phyloP scores from a whole-genome alignment of 192 early-diverging fungal genomes.

The Rhizophagus sp. region DNA sequence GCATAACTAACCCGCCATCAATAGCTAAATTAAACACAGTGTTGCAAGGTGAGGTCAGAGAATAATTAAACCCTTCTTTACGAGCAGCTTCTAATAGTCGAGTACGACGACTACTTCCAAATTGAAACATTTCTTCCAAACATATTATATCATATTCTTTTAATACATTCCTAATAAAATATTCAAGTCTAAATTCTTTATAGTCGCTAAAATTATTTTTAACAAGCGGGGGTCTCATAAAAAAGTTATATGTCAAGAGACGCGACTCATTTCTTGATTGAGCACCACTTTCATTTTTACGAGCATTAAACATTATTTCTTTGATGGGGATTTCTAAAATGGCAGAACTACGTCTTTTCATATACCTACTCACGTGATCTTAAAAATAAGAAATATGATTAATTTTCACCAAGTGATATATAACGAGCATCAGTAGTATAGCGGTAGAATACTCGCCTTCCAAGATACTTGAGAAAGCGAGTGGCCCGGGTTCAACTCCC shows the following conservation, averaged over 20 bases:
- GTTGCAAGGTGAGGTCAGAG: constrained; percentile 59
- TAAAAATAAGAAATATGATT: too few relatives aligned
- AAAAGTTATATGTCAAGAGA: constrained; percentile 70
- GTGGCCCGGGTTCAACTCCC: constrained; percentile 50
- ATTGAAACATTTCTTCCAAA: constrained; percentile 84
- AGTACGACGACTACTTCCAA: constrained; percentile 59
- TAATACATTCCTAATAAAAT: constrained; percentile 65
- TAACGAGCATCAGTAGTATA: constrained; percentile 37
- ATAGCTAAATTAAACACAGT: constrained; percentile 59
- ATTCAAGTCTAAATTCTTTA: constrained; percentile 75
- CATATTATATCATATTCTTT: constrained; percentile 77
- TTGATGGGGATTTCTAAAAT: too few relatives aligned
- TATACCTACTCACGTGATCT: too few relatives aligned
- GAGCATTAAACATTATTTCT: background rate
- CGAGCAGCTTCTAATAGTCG: constrained; percentile 61
- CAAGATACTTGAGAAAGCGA: constrained; percentile 32
- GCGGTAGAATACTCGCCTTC: constrained; percentile 49
- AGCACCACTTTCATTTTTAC: background rate
- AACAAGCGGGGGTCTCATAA: constrained; percentile 72
- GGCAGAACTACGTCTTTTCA: too few relatives aligned
- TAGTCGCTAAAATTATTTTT: constrained; percentile 74
- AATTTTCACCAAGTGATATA: background rate
- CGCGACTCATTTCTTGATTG: constrained; percentile 19
- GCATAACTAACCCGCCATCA: constrained; percentile 79
- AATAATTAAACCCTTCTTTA: constrained; percentile 66